These are phyloP conservation scores for Fusarium sp. DNA, from an alignment of 2,329 filamentous ascomycete species.

Conservation along the genomic window DNA sequence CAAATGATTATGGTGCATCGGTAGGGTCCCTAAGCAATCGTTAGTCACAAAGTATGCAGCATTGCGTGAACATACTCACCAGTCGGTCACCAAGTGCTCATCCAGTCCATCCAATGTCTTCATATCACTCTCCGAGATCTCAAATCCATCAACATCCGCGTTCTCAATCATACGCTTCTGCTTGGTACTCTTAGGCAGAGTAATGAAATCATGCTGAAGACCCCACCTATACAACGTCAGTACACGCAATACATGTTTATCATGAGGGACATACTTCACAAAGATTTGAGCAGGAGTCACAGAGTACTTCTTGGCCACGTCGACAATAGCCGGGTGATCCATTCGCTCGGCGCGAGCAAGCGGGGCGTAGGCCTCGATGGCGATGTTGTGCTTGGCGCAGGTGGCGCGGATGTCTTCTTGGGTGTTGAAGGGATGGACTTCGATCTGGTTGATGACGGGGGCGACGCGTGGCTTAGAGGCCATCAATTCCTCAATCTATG, in stretches of 20 bases:
- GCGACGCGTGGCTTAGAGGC: conserved; percentile 69
- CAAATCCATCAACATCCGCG: conserved; percentile 69
- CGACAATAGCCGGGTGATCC: conserved; percentile 72
- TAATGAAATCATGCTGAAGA: conserved; percentile 78
- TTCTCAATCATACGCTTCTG: conserved; percentile 75
- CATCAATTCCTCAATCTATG: conserved; percentile 76
- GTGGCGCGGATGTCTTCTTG: conserved; percentile 73
- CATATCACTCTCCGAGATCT: conserved; percentile 74
- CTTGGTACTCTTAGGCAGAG: conserved; percentile 78
- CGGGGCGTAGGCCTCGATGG: conserved; percentile 84
- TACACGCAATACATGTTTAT: fast-evolving
- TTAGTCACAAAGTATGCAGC: conserved; percentile 1
- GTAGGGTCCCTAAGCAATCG: conserved; percentile 48
- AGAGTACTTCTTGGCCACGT: conserved; percentile 74
- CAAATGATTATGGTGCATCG: conserved; percentile 37
- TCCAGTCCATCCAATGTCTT: conserved; percentile 72
- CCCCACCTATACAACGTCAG: conserved; percentile 69
- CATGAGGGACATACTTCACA: conserved; percentile 59
- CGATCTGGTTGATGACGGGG: conserved; percentile 83
- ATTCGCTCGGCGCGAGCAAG: conserved; percentile 79
- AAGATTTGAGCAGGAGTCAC: conserved; percentile 81
- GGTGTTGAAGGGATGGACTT: conserved; percentile 87
- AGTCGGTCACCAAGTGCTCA: conserved; percentile 79
- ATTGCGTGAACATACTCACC: conserved; percentile 53
- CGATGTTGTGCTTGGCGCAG: conserved; percentile 74